phyloP scores from a whole-genome alignment of 1,284 basidiomycete genomes.

The Heliocybe sulcata region DNA sequence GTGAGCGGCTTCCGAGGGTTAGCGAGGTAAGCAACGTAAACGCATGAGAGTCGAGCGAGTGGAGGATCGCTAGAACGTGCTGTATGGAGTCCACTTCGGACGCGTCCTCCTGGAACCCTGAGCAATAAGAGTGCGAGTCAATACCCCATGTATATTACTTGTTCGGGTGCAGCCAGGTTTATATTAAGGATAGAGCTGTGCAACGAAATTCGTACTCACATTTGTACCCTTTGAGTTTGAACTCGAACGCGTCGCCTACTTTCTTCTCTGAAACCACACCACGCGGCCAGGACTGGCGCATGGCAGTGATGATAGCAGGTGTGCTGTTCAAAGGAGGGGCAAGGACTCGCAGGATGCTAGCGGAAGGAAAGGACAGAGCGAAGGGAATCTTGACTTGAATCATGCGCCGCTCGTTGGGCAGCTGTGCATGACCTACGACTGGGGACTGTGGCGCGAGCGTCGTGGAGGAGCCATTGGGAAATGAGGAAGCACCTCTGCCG shows the following conservation, averaged over 20 bases:
- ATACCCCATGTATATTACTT: neutral
- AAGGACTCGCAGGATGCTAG: conserved; percentile 62
- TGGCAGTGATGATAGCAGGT: conserved; percentile 72
- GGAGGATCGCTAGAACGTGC: conserved; percentile 61
- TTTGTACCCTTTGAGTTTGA: conserved; percentile 74
- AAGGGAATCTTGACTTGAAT: conserved; percentile 39
- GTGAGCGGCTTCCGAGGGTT: conserved; percentile 58
- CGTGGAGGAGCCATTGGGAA: conserved; percentile 15
- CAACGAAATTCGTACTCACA: conserved; percentile 34
- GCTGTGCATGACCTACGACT: conserved; percentile 15
- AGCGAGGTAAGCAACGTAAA: conserved; percentile 65
- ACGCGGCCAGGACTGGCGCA: conserved; percentile 69
- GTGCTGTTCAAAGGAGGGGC: conserved; percentile 66
- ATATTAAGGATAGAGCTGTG: neutral
- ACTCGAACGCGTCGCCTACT: conserved; percentile 65
- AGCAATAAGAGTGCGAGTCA: conserved; percentile 8
- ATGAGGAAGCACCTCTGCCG: conserved; percentile 18
- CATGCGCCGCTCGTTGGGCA: conserved; percentile 1
- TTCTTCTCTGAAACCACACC: conserved; percentile 74
- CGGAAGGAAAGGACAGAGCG: conserved; percentile 66
- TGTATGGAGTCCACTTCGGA: conserved; percentile 71
- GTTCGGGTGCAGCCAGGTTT: neutral
- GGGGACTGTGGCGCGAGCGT: conserved; percentile 14
- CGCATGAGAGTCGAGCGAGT: conserved; percentile 57
- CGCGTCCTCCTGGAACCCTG: conserved; percentile 75